Percentiles rank a stretch among this genome's conserved stretches.
These are phyloP conservation scores for Russula ochroleuca DNA, from an alignment of 768 basidiomycete species.

Conservation along the genomic window DNA sequence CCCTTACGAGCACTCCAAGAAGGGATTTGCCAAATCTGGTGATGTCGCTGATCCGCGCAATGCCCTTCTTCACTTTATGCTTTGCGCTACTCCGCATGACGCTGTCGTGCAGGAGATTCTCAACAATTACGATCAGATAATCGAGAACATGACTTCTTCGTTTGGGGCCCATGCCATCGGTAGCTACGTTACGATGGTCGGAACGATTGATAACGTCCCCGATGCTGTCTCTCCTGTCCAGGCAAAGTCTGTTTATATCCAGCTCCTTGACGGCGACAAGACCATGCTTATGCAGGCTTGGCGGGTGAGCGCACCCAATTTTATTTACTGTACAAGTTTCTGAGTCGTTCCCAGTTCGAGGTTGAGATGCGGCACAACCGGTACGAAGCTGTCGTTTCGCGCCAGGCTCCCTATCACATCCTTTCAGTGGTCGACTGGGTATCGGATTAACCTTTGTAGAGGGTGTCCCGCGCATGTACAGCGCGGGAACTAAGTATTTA, in stretches of 20 bases:
- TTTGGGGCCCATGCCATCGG: constrained; percentile 46
- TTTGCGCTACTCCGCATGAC: constrained; percentile 58
- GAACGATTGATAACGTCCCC: constrained; percentile 60
- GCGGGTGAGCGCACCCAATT: constrained; percentile 47
- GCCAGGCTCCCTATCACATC: constrained; percentile 64
- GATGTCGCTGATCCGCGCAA: constrained; percentile 40
- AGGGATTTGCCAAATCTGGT: constrained; percentile 6
- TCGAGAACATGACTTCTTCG: constrained; percentile 46
- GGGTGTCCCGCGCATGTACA: too few relatives aligned
- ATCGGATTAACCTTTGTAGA: too few relatives aligned
- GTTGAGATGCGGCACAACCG: constrained; percentile 94
- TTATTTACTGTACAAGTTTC: background rate
- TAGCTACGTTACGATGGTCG: constrained; percentile 36
- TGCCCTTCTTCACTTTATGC: constrained; percentile 75
- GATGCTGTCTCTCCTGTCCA: constrained; percentile 79
- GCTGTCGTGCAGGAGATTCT: constrained; percentile 48
- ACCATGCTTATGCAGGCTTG: constrained; percentile 73
- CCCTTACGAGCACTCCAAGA: constrained; percentile 37
- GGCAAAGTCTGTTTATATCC: constrained; percentile 72
- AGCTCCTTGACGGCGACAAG: constrained; percentile 63
- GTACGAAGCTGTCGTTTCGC: constrained; percentile 88
- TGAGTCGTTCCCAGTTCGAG: constrained; percentile 54
- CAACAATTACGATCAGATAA: constrained; percentile 46
- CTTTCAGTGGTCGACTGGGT: constrained; percentile 95
- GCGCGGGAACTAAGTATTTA: too few relatives aligned